Base-by-base conservation (phyloP, 192 early-diverging fungal genomes). In the Backusella tuberculispora region DNA sequence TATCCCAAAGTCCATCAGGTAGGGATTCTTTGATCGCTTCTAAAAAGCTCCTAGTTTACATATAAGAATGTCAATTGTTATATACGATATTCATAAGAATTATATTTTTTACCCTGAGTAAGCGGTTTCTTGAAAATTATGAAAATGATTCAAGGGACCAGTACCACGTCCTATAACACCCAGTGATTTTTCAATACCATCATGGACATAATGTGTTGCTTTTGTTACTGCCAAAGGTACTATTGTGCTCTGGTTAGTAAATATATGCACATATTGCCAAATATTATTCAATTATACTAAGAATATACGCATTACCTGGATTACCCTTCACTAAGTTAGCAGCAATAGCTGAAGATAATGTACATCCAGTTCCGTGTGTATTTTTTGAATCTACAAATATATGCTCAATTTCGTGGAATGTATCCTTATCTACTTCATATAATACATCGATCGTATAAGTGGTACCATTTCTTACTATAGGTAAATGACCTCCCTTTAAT, bases 361-460 rank as follows among this genome's bases (percentile, higher is more conserved):
- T 96, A 74, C 95, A 96, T 67, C 95, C 95, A 0, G 95, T 96
- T 0, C 95, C 95, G 80, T 96, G 95, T 4, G 92, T 93, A 78
- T 91, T 92, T 42, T 74, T 83, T 9, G 92, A 90, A 15, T 84
- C 76, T 21, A 94, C 74, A 74, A 85, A 92, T 4, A 79, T 81
- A 44, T 90, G 88, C 48, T 74, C 75, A 46, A 92, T 79, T 42
- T 87, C 81, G 5, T 76, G 71, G 42, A 90, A 81, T 37, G 65
- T 73, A 14, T 75, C 69, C 12, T 84, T 79, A 0, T 71, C 78
- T 0, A 72, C 66, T 63, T 85, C 78, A 71, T 86, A 94, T 4
- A 96, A 81, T 5, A 93, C 81, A 76, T 96, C 95, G 0, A 94
- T 63, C 21, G 88, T 71, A 24, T 46, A 64, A 0, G n/a, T 44